Evolutionary conservation across 1,284 basidiomycete genomes (phyloP).

Genomic region (Leccinum pachyderme): DNA sequence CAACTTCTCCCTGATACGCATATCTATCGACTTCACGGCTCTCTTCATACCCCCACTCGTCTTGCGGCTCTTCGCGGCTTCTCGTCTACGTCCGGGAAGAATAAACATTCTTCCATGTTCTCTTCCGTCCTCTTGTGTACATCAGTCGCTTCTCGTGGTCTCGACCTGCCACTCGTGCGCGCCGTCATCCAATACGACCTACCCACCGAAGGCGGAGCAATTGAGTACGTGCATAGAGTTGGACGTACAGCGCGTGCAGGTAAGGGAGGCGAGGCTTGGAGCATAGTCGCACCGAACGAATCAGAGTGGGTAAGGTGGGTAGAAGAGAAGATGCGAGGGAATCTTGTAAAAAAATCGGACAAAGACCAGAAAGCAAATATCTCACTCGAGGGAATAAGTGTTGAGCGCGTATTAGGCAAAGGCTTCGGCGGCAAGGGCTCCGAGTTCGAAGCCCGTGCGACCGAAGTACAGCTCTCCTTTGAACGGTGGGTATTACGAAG

Average conservation of each 20-base stretch:
- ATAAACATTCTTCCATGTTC: constrained; percentile 29
- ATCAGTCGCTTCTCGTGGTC: constrained; percentile 93
- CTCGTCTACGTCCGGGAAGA: constrained; percentile 45
- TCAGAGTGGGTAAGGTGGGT: constrained; percentile 88
- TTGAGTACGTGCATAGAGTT: constrained; percentile 96
- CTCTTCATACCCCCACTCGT: constrained; percentile 80
- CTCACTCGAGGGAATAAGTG: constrained; percentile 56
- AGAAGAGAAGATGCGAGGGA: constrained; percentile 70
- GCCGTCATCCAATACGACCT: constrained; percentile 97
- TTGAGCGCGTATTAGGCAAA: constrained; percentile 70
- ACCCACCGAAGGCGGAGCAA: constrained; percentile 95
- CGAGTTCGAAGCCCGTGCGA: constrained; percentile 90
- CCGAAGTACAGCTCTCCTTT: constrained; percentile 93
- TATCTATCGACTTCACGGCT: constrained; percentile 94
- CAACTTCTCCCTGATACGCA: constrained; percentile 79
- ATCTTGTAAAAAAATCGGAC: constrained; percentile 29
- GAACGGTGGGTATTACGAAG: constrained; percentile 88
- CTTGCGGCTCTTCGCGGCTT: constrained; percentile 83
- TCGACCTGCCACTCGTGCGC: constrained; percentile 95
- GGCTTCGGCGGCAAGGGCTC: constrained; percentile 84
- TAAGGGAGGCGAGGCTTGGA: constrained; percentile 92
- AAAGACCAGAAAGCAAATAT: constrained; percentile 42
- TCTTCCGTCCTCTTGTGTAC: constrained; percentile 90
- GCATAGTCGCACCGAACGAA: constrained; percentile 86
- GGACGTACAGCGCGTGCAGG: constrained; percentile 97